Evolutionary conservation across 2,329 filamentous ascomycete genomes (phyloP).

Genomic region (Tricladium varicosporioides): DNA sequence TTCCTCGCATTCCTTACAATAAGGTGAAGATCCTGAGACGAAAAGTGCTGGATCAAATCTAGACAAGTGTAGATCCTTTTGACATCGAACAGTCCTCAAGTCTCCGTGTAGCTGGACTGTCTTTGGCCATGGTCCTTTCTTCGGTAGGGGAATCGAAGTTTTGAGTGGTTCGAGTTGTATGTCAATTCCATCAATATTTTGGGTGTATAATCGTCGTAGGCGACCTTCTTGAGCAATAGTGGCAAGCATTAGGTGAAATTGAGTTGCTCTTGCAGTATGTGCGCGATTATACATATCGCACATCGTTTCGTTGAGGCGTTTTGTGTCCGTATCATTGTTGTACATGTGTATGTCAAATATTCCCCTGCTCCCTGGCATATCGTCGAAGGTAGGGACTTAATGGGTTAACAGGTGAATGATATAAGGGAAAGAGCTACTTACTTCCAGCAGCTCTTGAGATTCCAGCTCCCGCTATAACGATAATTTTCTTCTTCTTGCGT

Average conservation of each 20-base stretch:
- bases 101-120: constrained; percentile 90
- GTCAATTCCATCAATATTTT: constrained; percentile 94
- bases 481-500: constrained; percentile 88
- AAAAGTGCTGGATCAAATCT: constrained; percentile 15
- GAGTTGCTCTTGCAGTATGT: constrained; percentile 71
- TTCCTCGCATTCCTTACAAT: constrained; percentile 3
- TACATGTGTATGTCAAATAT: constrained; percentile 81
- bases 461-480: constrained; percentile 89
- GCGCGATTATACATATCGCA: constrained; percentile 78
- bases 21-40: background rate
- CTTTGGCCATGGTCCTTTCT: constrained; percentile 81
- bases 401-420: constrained; percentile 10
- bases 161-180: constrained; percentile 73
- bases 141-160: constrained; percentile 73
- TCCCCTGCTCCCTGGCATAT: constrained; percentile 52
- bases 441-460: constrained; percentile 94
- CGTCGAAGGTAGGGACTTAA: constrained; percentile 18
- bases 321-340: constrained; percentile 80
- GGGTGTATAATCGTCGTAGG: constrained; percentile 83
- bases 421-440: constrained; percentile 36
- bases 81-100: constrained; percentile 58
- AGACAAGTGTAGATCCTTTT: constrained; percentile 16
- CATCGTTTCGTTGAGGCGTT: constrained; percentile 91
- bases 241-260: constrained; percentile 87
- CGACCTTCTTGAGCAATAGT: constrained; percentile 81